A percentile compares a stretch with the other conserved stretches of the same genome.
Conservation (phyloP, 306 rosid species). For the Senna tora region DNA sequence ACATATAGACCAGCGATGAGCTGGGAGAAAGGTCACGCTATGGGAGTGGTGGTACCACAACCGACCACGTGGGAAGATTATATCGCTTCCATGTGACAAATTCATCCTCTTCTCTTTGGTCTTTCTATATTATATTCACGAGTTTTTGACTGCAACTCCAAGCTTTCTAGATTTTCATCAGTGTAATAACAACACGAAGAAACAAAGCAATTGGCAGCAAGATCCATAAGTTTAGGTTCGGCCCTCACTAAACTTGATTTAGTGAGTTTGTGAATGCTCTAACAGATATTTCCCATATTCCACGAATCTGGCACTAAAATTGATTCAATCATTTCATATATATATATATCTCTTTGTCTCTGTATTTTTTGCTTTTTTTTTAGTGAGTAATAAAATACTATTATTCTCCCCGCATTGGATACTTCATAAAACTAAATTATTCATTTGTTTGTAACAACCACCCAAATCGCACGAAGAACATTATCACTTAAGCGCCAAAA, state of each 20-base stretch:
- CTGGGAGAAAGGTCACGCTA: slow-evolving; percentile 36
- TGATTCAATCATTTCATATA: slow-evolving; percentile 12
- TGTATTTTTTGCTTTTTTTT: not conserved
- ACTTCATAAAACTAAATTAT: slow-evolving; percentile 6
- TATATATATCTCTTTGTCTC: too few species aligned
- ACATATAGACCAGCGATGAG: slow-evolving; percentile 44
- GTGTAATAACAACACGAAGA: not conserved
- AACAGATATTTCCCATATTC: not conserved
- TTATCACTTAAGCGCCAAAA: not conserved
- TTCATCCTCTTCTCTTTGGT: slow-evolving; percentile 16
- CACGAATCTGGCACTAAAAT: slow-evolving; percentile 36
- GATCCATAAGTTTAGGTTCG: too few species aligned
- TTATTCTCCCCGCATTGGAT: slow-evolving; percentile 24
- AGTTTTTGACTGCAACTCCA: not conserved
- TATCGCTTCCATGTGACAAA: slow-evolving; percentile 38
- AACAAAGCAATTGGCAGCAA: not conserved
- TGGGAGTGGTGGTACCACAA: slow-evolving; percentile 41
- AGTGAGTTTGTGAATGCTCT: too few species aligned
- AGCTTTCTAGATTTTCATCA: slow-evolving; percentile 1
- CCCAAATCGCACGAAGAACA: not conserved
- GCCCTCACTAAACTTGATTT: too few species aligned
- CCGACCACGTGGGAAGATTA: slow-evolving; percentile 47
- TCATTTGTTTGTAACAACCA: not conserved
- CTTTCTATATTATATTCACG: not conserved
- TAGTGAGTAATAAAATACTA: not conserved